Evolutionary conservation across 176 grass and related monocot genomes (phyloP).

Genomic region (Ampelocalamus luodianensis): DNA sequence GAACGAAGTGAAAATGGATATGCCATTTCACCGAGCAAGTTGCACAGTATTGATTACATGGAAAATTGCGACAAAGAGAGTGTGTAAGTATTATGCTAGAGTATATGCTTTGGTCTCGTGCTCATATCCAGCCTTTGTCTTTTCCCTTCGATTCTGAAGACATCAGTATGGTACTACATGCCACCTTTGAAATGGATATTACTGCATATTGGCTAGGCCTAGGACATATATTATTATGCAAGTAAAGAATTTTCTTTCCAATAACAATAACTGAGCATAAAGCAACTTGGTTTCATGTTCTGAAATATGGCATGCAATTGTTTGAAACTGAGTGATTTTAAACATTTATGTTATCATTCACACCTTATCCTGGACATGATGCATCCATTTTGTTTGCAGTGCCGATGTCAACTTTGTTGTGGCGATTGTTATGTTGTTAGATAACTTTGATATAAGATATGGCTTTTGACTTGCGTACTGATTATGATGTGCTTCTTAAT

Average conservation of each 20-base stretch:
- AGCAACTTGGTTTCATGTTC: background rate
- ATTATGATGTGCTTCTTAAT: background rate
- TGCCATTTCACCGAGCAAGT: conserved; percentile 71
- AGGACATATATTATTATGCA: background rate
- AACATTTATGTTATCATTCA: background rate
- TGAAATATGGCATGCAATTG: background rate
- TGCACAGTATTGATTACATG: conserved; percentile 59
- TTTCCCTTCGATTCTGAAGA: conserved; percentile 6
- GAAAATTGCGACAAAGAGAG: conserved; percentile 58
- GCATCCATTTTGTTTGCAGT: background rate
- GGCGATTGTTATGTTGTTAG: background rate
- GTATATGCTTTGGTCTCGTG: background rate
- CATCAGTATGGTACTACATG: background rate
- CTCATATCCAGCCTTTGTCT: conserved; percentile 18
- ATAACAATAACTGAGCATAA: background rate
- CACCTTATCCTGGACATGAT: background rate
- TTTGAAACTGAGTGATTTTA: background rate
- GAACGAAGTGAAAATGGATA: conserved; percentile 37
- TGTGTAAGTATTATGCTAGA: conserved; percentile 51
- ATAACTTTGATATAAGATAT: conserved; percentile 22
- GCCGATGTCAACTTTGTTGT: background rate
- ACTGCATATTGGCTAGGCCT: background rate
- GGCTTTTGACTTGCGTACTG: background rate
- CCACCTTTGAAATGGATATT: background rate
- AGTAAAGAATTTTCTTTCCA: background rate